Percentiles rank a stretch among this genome's conserved stretches.
Evolutionary conservation across 139 green algal genomes (phyloP).

Genomic region (Chlamydomonas sp.): DNA sequence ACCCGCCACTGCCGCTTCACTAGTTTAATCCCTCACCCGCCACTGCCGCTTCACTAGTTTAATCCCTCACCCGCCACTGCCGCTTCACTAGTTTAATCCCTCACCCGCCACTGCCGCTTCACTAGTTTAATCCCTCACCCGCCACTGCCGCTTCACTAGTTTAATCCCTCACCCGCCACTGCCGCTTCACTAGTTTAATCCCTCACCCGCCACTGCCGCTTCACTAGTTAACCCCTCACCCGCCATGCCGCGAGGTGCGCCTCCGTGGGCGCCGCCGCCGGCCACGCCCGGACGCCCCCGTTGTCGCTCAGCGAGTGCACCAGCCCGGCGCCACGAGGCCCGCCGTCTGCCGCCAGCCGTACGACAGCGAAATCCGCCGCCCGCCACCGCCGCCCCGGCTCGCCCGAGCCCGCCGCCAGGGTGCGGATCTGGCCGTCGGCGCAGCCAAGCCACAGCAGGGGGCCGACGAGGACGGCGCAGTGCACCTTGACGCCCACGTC

Average conservation of each 20-base stretch:
- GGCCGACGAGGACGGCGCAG: conserved; percentile 47
- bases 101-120: not conserved
- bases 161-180: too few relatives aligned
- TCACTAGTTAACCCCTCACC: conserved; percentile 6
- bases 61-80: conserved; percentile 39
- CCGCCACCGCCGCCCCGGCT: conserved; percentile 46
- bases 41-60: not conserved
- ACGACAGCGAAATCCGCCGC: conserved; percentile 64
- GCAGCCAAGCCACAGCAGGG: conserved; percentile 72
- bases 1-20: conserved; percentile 46
- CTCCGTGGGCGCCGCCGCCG: conserved; percentile 22
- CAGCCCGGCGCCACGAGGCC: conserved; percentile 26
- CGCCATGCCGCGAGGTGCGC: conserved; percentile 23
- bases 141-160: conserved; percentile 42
- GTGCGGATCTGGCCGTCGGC: conserved; percentile 58
- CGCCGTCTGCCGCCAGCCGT: conserved; percentile 51
- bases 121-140: conserved; percentile 11
- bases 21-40: too few relatives aligned
- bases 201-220: not conserved
- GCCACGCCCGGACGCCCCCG: conserved; percentile 76
- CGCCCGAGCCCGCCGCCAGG: conserved; percentile 9
- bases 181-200: not conserved
- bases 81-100: too few relatives aligned
- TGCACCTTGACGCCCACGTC: conserved; percentile 42
- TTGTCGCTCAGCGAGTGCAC: conserved; percentile 71